A percentile compares a stretch with the other conserved stretches of the same genome.
Evolutionary conservation across 495 filamentous ascomycete species (phyloP).

Genomic region (Talaromyces liani): DNA sequence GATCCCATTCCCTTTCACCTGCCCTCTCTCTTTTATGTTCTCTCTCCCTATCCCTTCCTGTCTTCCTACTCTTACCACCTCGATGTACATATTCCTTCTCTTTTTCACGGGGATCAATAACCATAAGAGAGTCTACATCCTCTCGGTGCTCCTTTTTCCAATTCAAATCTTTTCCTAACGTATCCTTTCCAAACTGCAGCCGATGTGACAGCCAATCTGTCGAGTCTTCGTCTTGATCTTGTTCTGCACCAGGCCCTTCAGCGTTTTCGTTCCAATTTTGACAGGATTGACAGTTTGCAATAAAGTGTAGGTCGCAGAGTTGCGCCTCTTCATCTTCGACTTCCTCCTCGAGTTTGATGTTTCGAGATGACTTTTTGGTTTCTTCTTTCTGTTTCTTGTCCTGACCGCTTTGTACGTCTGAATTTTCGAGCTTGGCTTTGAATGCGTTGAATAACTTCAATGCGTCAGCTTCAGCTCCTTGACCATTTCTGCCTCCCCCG

Average conservation of each 20-base stretch:
- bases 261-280: constrained; percentile 59
- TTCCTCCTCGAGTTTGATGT: constrained; percentile 22
- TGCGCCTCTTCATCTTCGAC: constrained; percentile 60
- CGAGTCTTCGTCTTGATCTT: constrained; percentile 50
- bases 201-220: constrained; percentile 58
- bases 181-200: constrained; percentile 81
- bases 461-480: constrained; percentile 51
- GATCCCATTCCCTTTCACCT: constrained; percentile 34
- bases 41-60: constrained; percentile 33
- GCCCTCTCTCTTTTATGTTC: constrained; percentile 30
- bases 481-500: constrained; percentile 16
- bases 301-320: constrained; percentile 87
- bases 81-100: constrained; percentile 52
- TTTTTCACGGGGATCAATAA: constrained; percentile 90
- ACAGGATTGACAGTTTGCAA: constrained; percentile 88
- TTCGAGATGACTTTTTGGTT: constrained; percentile 1
- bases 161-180: constrained; percentile 81
- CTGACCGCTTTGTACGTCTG: constrained; percentile 29
- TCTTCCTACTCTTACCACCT: constrained; percentile 13
- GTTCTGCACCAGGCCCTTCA: constrained; percentile 35
- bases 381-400: constrained; percentile 16
- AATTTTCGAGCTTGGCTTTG: constrained; percentile 64
- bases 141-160: constrained; percentile 85
- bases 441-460: constrained; percentile 69
- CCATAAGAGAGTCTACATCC: constrained; percentile 81